Evolutionary conservation across 805 yeast species (phyloP), one percentile per base, ranked within the genome.

Genomic region (Candida nemodendra): DNA sequence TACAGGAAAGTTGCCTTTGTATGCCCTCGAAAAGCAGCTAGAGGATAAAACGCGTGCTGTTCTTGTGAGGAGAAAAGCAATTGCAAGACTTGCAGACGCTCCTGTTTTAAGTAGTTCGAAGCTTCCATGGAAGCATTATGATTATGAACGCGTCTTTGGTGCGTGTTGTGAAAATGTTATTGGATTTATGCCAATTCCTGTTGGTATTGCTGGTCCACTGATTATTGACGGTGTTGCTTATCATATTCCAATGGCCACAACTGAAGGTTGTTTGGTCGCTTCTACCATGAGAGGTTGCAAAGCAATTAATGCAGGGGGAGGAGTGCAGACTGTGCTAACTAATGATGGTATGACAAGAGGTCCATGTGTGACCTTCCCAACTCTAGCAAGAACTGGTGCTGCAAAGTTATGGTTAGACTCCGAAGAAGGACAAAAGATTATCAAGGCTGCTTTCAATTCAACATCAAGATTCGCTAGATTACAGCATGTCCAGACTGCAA

Each of bases 291-390:
- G 99, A 66, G 99, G 99, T 50, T 93, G 98, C 71, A 93, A 93
- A 61, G 98, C 98, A 18, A 84, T 93, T 50, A 93, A 93, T 61
- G 81, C 91, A 5, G 99, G 99, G 43, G 97, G 98, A 35, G 99
- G 99, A 63, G 95, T 85, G 19, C 70, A 77, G 34, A 87, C 99
- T 21, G 95, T 91, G 18, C 73, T 93, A 50, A 87, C 96, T 11
- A 84, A 81, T 51, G 99, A 93, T 61, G 97, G 98, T 64, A 93
- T 93, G 99, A 90, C 99, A 13, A 84, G 99, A 70, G 99, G 99
- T 27, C 99, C 99, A 30, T 89, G 96, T 75, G 96, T 93, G 35
- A 70, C 84, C 22, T 93, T 93, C 72, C 84, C 93, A 30, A 65
- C 84, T 7, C 75, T 93, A 58, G 61, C 70, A 18, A 79, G 97